phyloP scores from a whole-genome alignment of 148 eudicot species.

The Hydrangea macrophylla region DNA sequence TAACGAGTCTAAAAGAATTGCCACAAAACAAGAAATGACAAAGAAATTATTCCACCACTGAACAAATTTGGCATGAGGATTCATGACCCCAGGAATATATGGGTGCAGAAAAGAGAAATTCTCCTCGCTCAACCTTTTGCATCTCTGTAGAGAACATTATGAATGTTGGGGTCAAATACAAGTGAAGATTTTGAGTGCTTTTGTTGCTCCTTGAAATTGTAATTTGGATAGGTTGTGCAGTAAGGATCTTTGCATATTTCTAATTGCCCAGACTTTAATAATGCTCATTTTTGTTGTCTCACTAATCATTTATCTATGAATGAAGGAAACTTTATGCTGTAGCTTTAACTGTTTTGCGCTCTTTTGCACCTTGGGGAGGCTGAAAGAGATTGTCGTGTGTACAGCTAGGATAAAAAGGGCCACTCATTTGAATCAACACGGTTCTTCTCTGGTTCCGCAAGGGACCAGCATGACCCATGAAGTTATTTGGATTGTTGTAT shows the following conservation, averaged over 20 bases:
- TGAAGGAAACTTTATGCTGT: slow-evolving; percentile 30
- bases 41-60: slow-evolving; percentile 77
- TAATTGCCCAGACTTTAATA: slow-evolving; percentile 66
- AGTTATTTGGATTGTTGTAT: slow-evolving; percentile 27
- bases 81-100: slow-evolving; percentile 63
- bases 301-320: slow-evolving; percentile 25
- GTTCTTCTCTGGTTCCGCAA: slow-evolving; percentile 39
- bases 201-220: slow-evolving; percentile 30
- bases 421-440: slow-evolving; percentile 53
- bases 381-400: slow-evolving; percentile 32
- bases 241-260: slow-evolving; percentile 91
- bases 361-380: slow-evolving; percentile 21
- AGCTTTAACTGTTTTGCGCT: slow-evolving; percentile 20
- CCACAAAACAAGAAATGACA: slow-evolving; percentile 58
- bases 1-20: slow-evolving; percentile 76
- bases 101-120: slow-evolving; percentile 38
- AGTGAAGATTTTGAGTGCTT: slow-evolving; percentile 35
- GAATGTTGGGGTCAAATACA: slow-evolving; percentile 53
- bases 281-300: slow-evolving; percentile 45
- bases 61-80: slow-evolving; percentile 67
- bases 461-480: slow-evolving; percentile 58
- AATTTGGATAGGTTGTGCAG: slow-evolving; percentile 76
- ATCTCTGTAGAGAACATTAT: slow-evolving; percentile 60
- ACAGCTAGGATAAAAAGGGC: slow-evolving; percentile 40
- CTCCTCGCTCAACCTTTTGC: slow-evolving; percentile 74